Percentiles rank a stretch among this genome's conserved stretches.
Evolutionary conservation across 176 grass and related monocot genomes (phyloP).

Genomic region (Panicum miliaceum): DNA sequence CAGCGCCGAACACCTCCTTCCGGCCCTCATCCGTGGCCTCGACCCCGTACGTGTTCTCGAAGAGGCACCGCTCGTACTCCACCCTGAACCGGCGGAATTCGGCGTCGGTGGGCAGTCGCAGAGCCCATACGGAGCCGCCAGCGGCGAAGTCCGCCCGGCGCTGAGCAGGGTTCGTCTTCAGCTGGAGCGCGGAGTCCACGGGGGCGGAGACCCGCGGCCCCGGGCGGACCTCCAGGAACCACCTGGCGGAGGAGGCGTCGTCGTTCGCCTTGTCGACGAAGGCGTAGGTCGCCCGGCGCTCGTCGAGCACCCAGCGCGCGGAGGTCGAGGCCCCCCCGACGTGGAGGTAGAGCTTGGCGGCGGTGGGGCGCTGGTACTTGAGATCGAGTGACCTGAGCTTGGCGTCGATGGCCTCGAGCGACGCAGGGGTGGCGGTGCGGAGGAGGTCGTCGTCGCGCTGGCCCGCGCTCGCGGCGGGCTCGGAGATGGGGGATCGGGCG

Average conservation of each 20-base stretch:
- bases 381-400: constrained; percentile 77
- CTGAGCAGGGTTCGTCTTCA: constrained; percentile 76
- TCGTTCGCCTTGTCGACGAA: constrained; percentile 53
- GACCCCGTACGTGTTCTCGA: constrained; percentile 88
- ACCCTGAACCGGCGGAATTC: constrained; percentile 72
- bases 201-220: constrained; percentile 59
- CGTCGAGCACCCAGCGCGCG: constrained; percentile 70
- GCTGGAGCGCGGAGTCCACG: constrained; percentile 67
- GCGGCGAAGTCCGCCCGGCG: constrained; percentile 77
- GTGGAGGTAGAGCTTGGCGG: constrained; percentile 83
- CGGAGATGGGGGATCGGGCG: constrained; percentile 20
- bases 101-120: constrained; percentile 64
- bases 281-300: constrained; percentile 62
- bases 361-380: constrained; percentile 54
- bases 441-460: constrained; percentile 44
- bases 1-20: constrained; percentile 76
- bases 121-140: constrained; percentile 76
- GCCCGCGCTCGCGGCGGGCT: not conserved
- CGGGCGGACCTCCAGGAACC: constrained; percentile 69
- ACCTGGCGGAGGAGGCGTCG: constrained; percentile 29
- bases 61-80: constrained; percentile 74
- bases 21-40: constrained; percentile 75
- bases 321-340: constrained; percentile 71
- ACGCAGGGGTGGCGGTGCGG: constrained; percentile 41
- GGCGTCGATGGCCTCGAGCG: constrained; percentile 62